A percentile compares a stretch with the other conserved stretches of the same genome.
These are phyloP conservation scores for Sphaerulina musiva DNA, from an alignment of 2,329 filamentous ascomycete species.

Conservation along the genomic window DNA sequence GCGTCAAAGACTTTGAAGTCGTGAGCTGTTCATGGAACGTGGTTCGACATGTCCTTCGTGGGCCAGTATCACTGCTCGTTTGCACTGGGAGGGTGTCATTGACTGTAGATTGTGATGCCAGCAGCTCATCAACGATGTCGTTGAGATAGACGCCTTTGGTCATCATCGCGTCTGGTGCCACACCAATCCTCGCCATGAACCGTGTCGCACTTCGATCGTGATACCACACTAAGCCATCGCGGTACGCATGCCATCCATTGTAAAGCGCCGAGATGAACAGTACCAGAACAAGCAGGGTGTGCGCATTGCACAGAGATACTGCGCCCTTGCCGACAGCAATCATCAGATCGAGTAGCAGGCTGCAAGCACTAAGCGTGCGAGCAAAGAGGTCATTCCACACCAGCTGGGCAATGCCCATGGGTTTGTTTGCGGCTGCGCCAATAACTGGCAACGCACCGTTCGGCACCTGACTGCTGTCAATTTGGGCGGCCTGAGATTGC, in stretches of 20 bases:
- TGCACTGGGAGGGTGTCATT: constrained; percentile 4
- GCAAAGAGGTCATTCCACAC: constrained; percentile 29
- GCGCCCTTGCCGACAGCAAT: constrained; percentile 30
- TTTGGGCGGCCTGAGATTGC: constrained; percentile 51
- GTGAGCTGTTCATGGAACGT: constrained; percentile 31
- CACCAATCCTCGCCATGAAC: constrained; percentile 76
- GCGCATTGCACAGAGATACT: constrained; percentile 43
- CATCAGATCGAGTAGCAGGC: constrained; percentile 40
- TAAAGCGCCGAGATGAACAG: constrained; percentile 62
- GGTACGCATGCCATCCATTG: constrained; percentile 70
- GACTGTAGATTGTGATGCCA: constrained; percentile 32
- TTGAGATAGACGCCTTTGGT: constrained; percentile 75
- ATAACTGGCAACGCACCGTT: constrained; percentile 12
- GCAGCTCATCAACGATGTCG: constrained; percentile 68
- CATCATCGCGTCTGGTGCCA: constrained; percentile 73
- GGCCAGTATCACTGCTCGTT: not conserved
- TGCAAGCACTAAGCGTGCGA: constrained; percentile 23
- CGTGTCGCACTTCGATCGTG: constrained; percentile 69
- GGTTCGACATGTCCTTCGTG: constrained; percentile 26
- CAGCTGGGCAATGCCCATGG: constrained; percentile 25
- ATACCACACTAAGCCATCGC: constrained; percentile 74
- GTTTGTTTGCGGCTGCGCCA: constrained; percentile 11
- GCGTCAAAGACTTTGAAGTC: constrained; percentile 11
- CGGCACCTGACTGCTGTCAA: constrained; percentile 22
- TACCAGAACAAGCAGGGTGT: constrained; percentile 65